Evolutionary conservation across 1,284 basidiomycete species (phyloP), one percentile per base, ranked within the genome.

Genomic region (Sanghuangporus sanghuang): DNA sequence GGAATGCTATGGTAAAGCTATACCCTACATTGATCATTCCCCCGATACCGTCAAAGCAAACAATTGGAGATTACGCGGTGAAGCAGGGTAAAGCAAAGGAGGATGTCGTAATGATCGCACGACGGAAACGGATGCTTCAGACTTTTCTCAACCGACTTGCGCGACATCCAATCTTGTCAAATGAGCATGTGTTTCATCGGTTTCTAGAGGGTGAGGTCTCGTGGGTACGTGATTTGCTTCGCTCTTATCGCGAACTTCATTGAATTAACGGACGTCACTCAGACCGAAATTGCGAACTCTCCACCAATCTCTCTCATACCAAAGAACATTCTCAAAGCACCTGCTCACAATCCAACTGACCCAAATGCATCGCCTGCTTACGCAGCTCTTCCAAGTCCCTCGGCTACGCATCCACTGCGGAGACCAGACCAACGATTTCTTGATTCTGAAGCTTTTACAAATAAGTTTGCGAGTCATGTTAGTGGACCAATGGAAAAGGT

Each of bases 11-110:
- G 54, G 82, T 88, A 53, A 92, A 88, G 68, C 82, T 99, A 59
- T 98, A 99, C 74, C 97, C 97, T 0, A 98, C 96, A 12, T 79
- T 96, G 69, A 98, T 99, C 71, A 91, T 99, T 66, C 96, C 97
- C 0, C 97, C 97, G 42, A 97, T 99, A 66, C 97, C 97, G 0
- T 95, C 93, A 3, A 99, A 99, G 77, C 96, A 99, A 77, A 92
- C 90, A 2, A 81, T 99, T 36, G 86, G 93, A 35, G 97, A 99
- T 72, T 99, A 99, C 79, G 97, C 97, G 0, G 90, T 96, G 66
- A 98, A 98, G 77, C 96, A 98, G 73, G 89, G 84, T 16, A 98
- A 96, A 76, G 96, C 96, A 11, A 98, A 97, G 73, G 96, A 99
- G 72, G 97, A 99, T 72, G 87, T 90, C 1, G 86, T 89, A 2